Evolutionary conservation across 306 rosid species (phyloP).

Genomic region (Rosa multiflora): DNA sequence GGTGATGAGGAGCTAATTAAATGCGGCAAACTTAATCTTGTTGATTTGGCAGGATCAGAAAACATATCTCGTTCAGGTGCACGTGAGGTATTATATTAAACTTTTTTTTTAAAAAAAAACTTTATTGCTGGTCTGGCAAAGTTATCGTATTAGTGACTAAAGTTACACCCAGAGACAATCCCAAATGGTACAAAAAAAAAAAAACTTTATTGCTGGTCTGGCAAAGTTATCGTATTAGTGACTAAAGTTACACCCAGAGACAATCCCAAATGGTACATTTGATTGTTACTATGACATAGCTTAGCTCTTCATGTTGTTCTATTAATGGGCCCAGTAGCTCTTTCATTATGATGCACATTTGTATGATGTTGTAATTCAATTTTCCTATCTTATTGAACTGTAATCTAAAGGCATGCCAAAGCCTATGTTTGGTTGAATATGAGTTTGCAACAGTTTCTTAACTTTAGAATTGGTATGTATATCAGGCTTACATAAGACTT

Average conservation of each 20-base stretch:
- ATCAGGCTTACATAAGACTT: slow-evolving; percentile 12
- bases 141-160: neutral
- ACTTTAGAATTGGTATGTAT: neutral
- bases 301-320: neutral
- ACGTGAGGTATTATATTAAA: slow-evolving; percentile 63
- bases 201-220: neutral
- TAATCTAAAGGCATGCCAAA: neutral
- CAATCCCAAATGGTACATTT: neutral
- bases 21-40: slow-evolving; percentile 98
- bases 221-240: neutral
- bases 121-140: neutral
- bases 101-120: neutral
- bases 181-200: neutral
- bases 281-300: neutral
- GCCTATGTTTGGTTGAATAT: neutral
- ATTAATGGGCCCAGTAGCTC: neutral
- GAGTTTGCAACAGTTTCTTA: slow-evolving; percentile 5
- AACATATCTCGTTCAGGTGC: slow-evolving; percentile 96
- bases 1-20: slow-evolving; percentile 92
- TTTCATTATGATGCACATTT: neutral
- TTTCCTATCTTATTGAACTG: neutral
- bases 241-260: neutral
- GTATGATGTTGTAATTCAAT: neutral
- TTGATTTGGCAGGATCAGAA: slow-evolving; percentile 97
- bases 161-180: neutral